phyloP scores from a whole-genome alignment of 2,329 filamentous ascomycete genomes.

The Colletotrichum falcatum region DNA sequence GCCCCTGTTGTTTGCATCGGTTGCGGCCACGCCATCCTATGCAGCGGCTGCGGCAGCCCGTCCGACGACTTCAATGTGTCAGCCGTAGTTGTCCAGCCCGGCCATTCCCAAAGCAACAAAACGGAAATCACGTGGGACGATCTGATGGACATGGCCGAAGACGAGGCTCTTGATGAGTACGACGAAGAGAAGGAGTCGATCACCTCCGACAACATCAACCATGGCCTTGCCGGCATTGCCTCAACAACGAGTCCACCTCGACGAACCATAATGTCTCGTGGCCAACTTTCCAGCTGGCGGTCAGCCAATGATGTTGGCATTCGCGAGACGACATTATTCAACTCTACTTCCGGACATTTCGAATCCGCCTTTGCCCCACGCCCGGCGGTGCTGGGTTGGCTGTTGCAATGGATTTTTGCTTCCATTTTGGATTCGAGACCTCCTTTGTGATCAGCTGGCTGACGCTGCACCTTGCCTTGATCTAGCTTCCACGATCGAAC shows the following conservation, averaged over 20 bases:
- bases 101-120: constrained; percentile 19
- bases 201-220: constrained; percentile 28
- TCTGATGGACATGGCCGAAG: constrained; percentile 44
- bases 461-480: constrained; percentile 53
- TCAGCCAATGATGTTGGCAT: constrained; percentile 16
- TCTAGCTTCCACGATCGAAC: constrained; percentile 90
- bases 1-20: constrained; percentile 56
- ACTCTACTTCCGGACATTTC: background rate
- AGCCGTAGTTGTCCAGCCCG: constrained; percentile 1
- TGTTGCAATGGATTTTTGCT: constrained; percentile 40
- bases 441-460: constrained; percentile 51
- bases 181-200: constrained; percentile 50
- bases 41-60: constrained; percentile 53
- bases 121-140: constrained; percentile 36
- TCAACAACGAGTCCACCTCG: constrained; percentile 9
- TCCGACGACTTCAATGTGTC: constrained; percentile 38
- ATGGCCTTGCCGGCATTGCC: constrained; percentile 24
- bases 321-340: background rate
- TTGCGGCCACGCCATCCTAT: constrained; percentile 60
- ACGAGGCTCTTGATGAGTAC: constrained; percentile 53
- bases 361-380: background rate
- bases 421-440: constrained; percentile 41
- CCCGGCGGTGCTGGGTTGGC: constrained; percentile 28
- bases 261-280: constrained; percentile 25
- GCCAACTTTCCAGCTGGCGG: constrained; percentile 37